A percentile compares a stretch with the other conserved stretches of the same genome.
Conservation (phyloP, 257 asterid species). For the Dorcoceras hygrometricum region DNA sequence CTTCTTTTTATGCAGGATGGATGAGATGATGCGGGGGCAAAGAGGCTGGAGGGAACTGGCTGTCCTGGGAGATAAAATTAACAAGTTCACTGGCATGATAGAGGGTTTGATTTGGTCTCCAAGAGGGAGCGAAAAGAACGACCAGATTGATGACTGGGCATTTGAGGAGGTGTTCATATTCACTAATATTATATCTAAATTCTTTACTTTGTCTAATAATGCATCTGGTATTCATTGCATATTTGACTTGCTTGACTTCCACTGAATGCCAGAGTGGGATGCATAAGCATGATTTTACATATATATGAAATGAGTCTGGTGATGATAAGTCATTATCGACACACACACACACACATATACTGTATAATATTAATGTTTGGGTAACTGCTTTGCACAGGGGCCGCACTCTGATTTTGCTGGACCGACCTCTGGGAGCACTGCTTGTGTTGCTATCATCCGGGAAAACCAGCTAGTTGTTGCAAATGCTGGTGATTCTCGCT, state of each 20-base stretch:
- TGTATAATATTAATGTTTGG: no score
- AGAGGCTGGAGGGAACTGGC: constrained; percentile 99
- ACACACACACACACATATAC: no score
- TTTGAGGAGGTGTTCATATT: constrained; percentile 76
- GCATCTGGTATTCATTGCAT: constrained; percentile 2
- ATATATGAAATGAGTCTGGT: background rate
- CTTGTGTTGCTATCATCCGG: constrained; percentile 87
- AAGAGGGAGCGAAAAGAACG: constrained; percentile 59
- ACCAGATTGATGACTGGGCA: constrained; percentile 90
- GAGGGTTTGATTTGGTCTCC: constrained; percentile 98
- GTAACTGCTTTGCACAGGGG: constrained; percentile 51
- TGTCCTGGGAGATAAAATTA: constrained; percentile 80
- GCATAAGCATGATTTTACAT: constrained; percentile 1
- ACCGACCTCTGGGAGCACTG: constrained; percentile 94
- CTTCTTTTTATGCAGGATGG: constrained; percentile 68
- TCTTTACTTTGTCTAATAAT: background rate
- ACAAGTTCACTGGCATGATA: constrained; percentile 87
- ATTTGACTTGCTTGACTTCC: background rate
- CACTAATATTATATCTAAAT: constrained; percentile 12
- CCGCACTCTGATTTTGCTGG: constrained; percentile 96
- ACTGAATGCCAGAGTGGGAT: background rate
- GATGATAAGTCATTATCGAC: background rate
- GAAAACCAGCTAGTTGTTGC: constrained; percentile 81
- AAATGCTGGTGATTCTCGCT: constrained; percentile 98
- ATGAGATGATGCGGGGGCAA: constrained; percentile 99